Evolutionary conservation across 805 yeast species (phyloP).

Genomic region (Saccharomyces jurei): DNA sequence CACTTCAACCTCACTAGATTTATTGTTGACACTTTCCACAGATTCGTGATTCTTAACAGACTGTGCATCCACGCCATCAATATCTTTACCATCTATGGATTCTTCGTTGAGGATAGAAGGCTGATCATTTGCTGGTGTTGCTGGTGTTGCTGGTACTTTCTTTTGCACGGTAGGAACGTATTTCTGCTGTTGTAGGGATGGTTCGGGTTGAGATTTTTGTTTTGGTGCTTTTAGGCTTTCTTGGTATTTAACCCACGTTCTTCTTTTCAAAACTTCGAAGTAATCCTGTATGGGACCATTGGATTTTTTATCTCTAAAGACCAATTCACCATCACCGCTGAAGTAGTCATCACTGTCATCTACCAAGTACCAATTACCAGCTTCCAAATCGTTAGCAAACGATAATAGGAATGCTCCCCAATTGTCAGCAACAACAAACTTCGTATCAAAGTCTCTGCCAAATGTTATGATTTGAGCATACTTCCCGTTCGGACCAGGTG

Average conservation of each 20-base stretch:
- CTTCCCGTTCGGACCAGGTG: constrained; percentile 68
- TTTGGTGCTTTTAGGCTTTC: constrained; percentile 4
- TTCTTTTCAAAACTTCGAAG: constrained; percentile 33
- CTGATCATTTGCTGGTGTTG: constrained; percentile 6
- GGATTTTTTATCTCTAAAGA: constrained; percentile 53
- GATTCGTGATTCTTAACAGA: constrained; percentile 3
- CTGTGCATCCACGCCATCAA: constrained; percentile 3
- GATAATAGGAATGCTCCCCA: constrained; percentile 83
- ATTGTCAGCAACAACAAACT: constrained; percentile 74
- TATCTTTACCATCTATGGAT: not conserved
- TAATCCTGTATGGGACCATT: constrained; percentile 40
- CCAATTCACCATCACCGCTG: constrained; percentile 67
- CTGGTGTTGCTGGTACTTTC: constrained; percentile 3
- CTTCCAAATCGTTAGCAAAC: constrained; percentile 81
- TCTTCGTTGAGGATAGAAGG: constrained; percentile 4
- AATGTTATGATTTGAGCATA: constrained; percentile 90
- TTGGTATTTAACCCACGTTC: constrained; percentile 20
- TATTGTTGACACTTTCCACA: not conserved
- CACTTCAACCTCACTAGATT: not conserved
- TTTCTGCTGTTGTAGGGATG: constrained; percentile 4
- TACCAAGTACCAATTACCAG: constrained; percentile 68
- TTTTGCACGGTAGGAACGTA: constrained; percentile 1
- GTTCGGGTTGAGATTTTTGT: constrained; percentile 4
- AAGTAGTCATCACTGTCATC: constrained; percentile 59
- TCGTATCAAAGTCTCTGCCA: constrained; percentile 90